Conservation (phyloP, 306 rosid genomes). For the Vigna mungo region DNA sequence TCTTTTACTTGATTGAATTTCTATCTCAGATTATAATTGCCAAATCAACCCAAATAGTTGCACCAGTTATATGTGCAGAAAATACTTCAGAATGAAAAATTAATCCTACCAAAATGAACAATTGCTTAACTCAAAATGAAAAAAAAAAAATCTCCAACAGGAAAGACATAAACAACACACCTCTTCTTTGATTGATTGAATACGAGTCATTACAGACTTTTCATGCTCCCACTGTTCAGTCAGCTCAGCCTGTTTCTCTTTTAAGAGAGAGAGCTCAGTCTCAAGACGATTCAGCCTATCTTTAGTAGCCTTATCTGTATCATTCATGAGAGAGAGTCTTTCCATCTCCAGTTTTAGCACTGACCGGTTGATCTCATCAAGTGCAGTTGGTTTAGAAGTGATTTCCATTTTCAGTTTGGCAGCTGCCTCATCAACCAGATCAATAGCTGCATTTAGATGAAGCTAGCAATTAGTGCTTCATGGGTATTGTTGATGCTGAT, state of each 20-base stretch:
- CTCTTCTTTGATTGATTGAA: slow-evolving; percentile 99
- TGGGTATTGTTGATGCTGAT: slow-evolving; percentile 27
- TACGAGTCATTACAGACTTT: slow-evolving; percentile 90
- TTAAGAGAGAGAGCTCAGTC: slow-evolving; percentile 82
- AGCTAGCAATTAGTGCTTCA: slow-evolving; percentile 39
- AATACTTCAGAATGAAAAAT: slow-evolving; percentile 16
- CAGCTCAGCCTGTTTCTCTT: slow-evolving; percentile 81
- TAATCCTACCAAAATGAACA: background rate
- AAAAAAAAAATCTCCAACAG: background rate
- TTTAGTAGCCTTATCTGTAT: slow-evolving; percentile 90
- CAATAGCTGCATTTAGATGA: slow-evolving; percentile 74
- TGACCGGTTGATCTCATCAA: slow-evolving; percentile 92
- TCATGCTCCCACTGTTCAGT: slow-evolving; percentile 99
- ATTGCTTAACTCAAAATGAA: background rate
- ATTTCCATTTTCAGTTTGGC: slow-evolving; percentile 98
- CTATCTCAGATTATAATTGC: slow-evolving; percentile 16
- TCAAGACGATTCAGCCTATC: slow-evolving; percentile 92
- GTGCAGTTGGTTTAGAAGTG: slow-evolving; percentile 92
- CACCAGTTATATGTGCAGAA: background rate
- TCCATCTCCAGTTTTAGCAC: slow-evolving; percentile 97
- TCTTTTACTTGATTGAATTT: slow-evolving; percentile 2
- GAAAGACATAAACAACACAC: slow-evolving; percentile 40
- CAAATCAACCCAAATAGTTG: slow-evolving; percentile 18
- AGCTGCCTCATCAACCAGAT: slow-evolving; percentile 98
- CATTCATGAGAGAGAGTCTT: slow-evolving; percentile 87